Conservation (phyloP, 2,329 filamentous ascomycete species). For the Fusarium graminum region DNA sequence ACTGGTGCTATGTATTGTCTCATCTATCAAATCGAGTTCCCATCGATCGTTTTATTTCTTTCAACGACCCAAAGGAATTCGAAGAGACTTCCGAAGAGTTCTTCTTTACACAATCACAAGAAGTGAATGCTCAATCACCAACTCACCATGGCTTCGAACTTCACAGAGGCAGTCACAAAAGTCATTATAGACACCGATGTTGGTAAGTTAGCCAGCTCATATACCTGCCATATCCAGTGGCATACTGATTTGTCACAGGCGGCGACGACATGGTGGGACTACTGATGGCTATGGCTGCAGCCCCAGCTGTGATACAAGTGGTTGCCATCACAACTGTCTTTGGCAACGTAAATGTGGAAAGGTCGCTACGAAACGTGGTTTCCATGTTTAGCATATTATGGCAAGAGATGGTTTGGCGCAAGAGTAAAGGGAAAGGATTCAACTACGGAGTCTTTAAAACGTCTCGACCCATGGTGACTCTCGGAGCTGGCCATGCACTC, state of each 20-base stretch:
- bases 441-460: not conserved
- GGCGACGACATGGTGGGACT: not conserved
- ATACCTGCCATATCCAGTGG: not conserved
- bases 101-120: no score
- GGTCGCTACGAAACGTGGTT: conserved; percentile 1
- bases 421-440: not conserved
- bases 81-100: no score
- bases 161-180: not conserved
- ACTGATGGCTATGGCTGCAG: not conserved
- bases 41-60: no score
- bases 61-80: no score
- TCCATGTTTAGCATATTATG: not conserved
- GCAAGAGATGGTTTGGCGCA: not conserved
- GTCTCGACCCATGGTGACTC: not conserved
- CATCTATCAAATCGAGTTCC: no score
- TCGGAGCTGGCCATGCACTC: not conserved
- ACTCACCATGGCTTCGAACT: not conserved
- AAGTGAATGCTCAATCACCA: no score
- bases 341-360: not conserved
- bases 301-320: not conserved
- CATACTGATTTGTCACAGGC: not conserved
- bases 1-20: no score
- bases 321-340: not conserved
- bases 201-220: not conserved
- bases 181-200: not conserved